These are phyloP conservation scores for Alternaria postmessia DNA, from an alignment of 2,329 filamentous ascomycete genomes.

Conservation along the genomic window DNA sequence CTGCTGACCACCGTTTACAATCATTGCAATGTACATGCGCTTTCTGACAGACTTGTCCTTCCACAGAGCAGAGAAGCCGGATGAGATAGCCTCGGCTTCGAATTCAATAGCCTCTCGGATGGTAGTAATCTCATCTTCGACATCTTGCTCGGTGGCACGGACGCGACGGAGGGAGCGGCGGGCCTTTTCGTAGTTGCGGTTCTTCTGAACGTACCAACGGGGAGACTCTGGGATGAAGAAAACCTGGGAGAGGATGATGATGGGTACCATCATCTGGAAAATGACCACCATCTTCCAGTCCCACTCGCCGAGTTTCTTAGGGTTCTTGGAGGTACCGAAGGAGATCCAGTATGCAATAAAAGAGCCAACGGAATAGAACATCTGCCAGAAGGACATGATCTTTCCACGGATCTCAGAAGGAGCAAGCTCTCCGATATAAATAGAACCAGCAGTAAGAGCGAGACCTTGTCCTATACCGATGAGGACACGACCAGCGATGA, in stretches of 20 bases:
- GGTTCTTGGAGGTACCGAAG: constrained; percentile 67
- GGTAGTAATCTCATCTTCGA: constrained; percentile 70
- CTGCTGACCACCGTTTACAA: constrained; percentile 76
- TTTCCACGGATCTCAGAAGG: constrained; percentile 70
- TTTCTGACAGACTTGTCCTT: constrained; percentile 73
- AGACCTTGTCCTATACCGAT: constrained; percentile 76
- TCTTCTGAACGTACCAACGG: constrained; percentile 71
- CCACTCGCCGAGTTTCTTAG: constrained; percentile 69
- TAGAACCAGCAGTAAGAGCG: constrained; percentile 71
- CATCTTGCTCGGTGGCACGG: constrained; percentile 69
- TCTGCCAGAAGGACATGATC: constrained; percentile 75
- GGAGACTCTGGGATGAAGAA: constrained; percentile 72
- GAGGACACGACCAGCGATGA: constrained; percentile 73
- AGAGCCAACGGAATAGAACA: constrained; percentile 70
- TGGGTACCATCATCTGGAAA: constrained; percentile 74
- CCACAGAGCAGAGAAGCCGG: constrained; percentile 71
- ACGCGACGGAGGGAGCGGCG: constrained; percentile 66
- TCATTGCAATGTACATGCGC: constrained; percentile 69
- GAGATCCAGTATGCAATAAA: constrained; percentile 72
- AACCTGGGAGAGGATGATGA: constrained; percentile 67
- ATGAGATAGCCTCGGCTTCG: constrained; percentile 73
- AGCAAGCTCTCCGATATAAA: constrained; percentile 75
- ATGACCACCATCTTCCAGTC: constrained; percentile 78
- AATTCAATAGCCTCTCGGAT: constrained; percentile 75
- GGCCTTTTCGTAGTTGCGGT: constrained; percentile 67